Evolutionary conservation across 176 grass and related monocot species (phyloP).

Genomic region (Triticum urartu): DNA sequence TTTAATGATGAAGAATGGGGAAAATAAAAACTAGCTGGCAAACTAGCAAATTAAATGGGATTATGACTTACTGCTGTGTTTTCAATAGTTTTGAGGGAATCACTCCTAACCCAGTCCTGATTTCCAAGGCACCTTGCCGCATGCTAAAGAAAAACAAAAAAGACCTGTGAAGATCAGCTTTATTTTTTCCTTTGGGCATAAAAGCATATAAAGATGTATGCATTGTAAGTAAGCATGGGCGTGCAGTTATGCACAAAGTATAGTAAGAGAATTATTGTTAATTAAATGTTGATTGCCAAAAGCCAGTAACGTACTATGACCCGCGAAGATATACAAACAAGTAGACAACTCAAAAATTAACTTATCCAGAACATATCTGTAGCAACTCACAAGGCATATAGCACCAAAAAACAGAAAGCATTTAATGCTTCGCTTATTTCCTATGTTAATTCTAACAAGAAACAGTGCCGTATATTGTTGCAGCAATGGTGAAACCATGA

Average conservation of each 20-base stretch:
- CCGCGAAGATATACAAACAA: not conserved
- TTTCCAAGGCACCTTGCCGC: slow-evolving; percentile 92
- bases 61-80: slow-evolving; percentile 79
- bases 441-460: not conserved
- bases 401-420: not conserved
- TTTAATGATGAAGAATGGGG: slow-evolving; percentile 34
- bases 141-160: slow-evolving; percentile 61
- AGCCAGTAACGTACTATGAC: not conserved
- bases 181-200: not conserved
- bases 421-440: not conserved
- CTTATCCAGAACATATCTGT: not conserved
- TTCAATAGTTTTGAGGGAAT: slow-evolving; percentile 98
- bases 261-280: not conserved
- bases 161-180: not conserved
- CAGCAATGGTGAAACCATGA: not conserved
- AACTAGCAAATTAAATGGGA: slow-evolving; percentile 30
- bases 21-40: slow-evolving; percentile 8
- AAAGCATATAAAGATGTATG: slow-evolving; percentile 1
- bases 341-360: not conserved
- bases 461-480: not conserved
- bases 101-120: slow-evolving; percentile 97
- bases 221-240: slow-evolving; percentile 6
- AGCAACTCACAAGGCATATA: not conserved
- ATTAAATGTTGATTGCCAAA: not conserved
- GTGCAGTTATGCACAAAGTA: not conserved